phyloP scores from a whole-genome alignment of 192 early-diverging fungal genomes.

The Cladochytrium replicatum region DNA sequence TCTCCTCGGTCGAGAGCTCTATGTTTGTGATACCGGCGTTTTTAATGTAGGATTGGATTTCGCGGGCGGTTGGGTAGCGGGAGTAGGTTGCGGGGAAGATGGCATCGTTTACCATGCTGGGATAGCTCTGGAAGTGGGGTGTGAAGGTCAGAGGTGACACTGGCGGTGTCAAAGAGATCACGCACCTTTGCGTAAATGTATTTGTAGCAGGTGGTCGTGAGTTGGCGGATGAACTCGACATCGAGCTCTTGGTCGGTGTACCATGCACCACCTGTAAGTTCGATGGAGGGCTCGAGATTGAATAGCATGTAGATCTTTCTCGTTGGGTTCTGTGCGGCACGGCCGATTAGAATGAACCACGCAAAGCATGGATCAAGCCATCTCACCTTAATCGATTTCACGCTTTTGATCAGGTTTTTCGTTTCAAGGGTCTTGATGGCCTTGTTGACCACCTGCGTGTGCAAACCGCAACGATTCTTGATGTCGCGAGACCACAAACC shows the following conservation, averaged over 20 bases:
- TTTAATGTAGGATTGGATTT: slow-evolving; percentile 61
- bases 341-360: neutral
- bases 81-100: slow-evolving; percentile 56
- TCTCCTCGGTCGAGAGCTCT: slow-evolving; percentile 59
- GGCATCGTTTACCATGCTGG: slow-evolving; percentile 14
- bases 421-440: slow-evolving; percentile 72
- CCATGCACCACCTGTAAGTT: slow-evolving; percentile 87
- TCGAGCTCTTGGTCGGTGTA: slow-evolving; percentile 90
- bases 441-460: slow-evolving; percentile 61
- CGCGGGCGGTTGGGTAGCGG: slow-evolving; percentile 57
- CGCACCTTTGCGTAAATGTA: slow-evolving; percentile 45
- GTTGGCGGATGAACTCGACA: slow-evolving; percentile 75
- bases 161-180: neutral
- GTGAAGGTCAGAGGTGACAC: neutral
- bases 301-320: slow-evolving; percentile 86
- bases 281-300: slow-evolving; percentile 68
- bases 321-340: slow-evolving; percentile 52
- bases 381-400: slow-evolving; percentile 78
- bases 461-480: slow-evolving; percentile 68
- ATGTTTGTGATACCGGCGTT: slow-evolving; percentile 61
- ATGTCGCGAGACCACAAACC: slow-evolving; percentile 79
- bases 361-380: neutral
- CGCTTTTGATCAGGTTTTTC: slow-evolving; percentile 67
- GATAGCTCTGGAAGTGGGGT: slow-evolving; percentile 39
- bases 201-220: slow-evolving; percentile 61